phyloP scores from a whole-genome alignment of 2,329 filamentous ascomycete genomes.

The Zymoseptoria ardabiliae region DNA sequence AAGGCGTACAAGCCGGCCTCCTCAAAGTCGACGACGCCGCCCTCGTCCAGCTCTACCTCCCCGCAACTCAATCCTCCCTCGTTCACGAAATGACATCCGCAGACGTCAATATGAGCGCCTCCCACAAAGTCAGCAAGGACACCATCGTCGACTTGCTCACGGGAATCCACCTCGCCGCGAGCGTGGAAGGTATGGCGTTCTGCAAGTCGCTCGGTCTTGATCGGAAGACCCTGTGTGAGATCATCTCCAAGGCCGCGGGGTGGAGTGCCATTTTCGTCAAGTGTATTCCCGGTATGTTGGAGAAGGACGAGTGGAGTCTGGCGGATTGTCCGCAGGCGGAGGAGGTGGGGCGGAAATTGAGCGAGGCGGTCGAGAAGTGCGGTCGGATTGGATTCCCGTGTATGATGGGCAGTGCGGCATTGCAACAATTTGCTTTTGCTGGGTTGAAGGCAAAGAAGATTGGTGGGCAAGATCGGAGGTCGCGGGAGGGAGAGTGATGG shows the following conservation, averaged over 20 bases:
- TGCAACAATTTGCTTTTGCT: slow-evolving; percentile 31
- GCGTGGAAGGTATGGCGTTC: slow-evolving; percentile 43
- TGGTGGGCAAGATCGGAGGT: slow-evolving; percentile 12
- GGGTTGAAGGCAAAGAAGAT: slow-evolving; percentile 17
- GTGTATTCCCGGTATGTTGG: slow-evolving; percentile 29
- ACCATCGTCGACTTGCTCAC: slow-evolving; percentile 35
- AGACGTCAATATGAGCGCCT: slow-evolving; percentile 32
- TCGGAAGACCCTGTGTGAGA: slow-evolving; percentile 38
- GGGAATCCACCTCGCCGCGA: slow-evolving; percentile 44
- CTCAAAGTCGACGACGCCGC: slow-evolving; percentile 49
- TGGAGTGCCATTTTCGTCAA: slow-evolving; percentile 40
- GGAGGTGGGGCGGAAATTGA: slow-evolving; percentile 33
- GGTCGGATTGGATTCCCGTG: slow-evolving; percentile 26
- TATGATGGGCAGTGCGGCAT: slow-evolving; percentile 30
- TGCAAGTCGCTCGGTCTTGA: slow-evolving; percentile 40
- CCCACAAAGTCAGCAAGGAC: slow-evolving; percentile 30
- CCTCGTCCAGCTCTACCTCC: slow-evolving; percentile 48
- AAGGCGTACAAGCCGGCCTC: slow-evolving; percentile 52
- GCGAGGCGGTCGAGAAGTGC: slow-evolving; percentile 37
- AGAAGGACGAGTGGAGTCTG: slow-evolving; percentile 29
- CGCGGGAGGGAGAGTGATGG: not conserved
- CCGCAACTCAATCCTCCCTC: slow-evolving; percentile 25
- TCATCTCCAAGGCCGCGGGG: slow-evolving; percentile 43
- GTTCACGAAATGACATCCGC: slow-evolving; percentile 29
- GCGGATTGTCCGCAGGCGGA: slow-evolving; percentile 32